These are phyloP conservation scores for Vaccinium vitisidaea DNA, from an alignment of 148 eudicot species.

Conservation along the genomic window DNA sequence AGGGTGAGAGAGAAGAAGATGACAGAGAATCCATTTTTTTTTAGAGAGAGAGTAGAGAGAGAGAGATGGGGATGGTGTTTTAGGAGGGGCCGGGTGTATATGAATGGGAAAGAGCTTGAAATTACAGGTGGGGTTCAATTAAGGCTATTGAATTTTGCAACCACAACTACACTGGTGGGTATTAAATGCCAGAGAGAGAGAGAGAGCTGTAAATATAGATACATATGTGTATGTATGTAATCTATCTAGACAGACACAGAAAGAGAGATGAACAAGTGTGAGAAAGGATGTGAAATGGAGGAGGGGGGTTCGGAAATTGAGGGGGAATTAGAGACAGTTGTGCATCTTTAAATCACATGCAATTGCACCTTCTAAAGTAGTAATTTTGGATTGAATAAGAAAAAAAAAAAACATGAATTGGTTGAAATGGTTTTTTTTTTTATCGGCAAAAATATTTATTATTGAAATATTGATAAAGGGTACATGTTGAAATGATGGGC, in stretches of 20 bases:
- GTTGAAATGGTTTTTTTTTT: too few species aligned
- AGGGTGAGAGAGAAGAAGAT: conserved; percentile 27
- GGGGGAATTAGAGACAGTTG: not conserved
- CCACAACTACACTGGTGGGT: not conserved
- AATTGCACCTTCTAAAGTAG: too few species aligned
- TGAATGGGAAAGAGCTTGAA: conserved; percentile 27
- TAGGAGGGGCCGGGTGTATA: conserved; percentile 17
- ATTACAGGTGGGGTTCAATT: conserved; percentile 33
- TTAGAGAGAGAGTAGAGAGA: not conserved
- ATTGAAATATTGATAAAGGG: too few species aligned
- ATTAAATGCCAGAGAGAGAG: conserved; percentile 9
- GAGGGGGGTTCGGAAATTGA: not conserved
- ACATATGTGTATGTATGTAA: not conserved
- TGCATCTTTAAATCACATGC: too few species aligned
- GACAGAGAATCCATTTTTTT: conserved; percentile 7
- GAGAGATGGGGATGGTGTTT: not conserved
- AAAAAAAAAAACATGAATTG: too few species aligned
- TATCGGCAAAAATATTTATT: too few species aligned
- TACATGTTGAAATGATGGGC: too few species aligned
- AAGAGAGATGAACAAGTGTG: not conserved
- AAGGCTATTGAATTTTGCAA: not conserved
- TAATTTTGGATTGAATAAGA: too few species aligned
- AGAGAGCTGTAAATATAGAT: not conserved
- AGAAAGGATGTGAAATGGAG: not conserved
- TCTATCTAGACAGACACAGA: not conserved